Conservation (phyloP, 495 filamentous ascomycete species). For the Hyaloscypha finlandica region DNA sequence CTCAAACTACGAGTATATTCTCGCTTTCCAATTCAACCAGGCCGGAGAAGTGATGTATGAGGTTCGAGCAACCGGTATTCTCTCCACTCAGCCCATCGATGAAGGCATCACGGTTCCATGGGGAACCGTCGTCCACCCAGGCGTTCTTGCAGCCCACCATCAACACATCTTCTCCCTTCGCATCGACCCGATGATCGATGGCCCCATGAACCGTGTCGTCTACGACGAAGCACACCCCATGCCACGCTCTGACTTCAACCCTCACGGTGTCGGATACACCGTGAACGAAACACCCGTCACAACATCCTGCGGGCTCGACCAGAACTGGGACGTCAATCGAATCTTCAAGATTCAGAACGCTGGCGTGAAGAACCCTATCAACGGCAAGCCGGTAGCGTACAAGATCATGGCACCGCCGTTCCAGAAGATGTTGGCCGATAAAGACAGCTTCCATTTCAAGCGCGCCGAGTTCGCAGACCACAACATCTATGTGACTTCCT, state of each 20-base stretch:
- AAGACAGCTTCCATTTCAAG: conserved; percentile 64
- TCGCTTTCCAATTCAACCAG: conserved; percentile 84
- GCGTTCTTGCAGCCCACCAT: conserved; percentile 79
- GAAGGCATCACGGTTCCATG: conserved; percentile 66
- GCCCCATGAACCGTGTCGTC: conserved; percentile 67
- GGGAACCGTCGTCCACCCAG: conserved; percentile 86
- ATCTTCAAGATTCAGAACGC: conserved; percentile 82
- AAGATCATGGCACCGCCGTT: conserved; percentile 74
- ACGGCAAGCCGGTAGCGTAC: conserved; percentile 75
- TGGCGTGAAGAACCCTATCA: conserved; percentile 65
- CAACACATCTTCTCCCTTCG: conserved; percentile 92
- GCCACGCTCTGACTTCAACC: conserved; percentile 74
- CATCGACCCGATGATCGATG: conserved; percentile 80
- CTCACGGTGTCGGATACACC: conserved; percentile 76
- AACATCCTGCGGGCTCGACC: conserved; percentile 63
- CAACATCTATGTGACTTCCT: conserved; percentile 78
- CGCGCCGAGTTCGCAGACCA: conserved; percentile 83
- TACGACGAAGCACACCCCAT: conserved; percentile 74
- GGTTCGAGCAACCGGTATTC: conserved; percentile 81
- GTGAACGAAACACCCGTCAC: conserved; percentile 61
- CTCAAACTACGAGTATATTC: conserved; percentile 83
- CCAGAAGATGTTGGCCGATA: conserved; percentile 77
- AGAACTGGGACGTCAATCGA: conserved; percentile 62
- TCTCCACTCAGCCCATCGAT: conserved; percentile 82
- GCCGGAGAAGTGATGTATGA: conserved; percentile 80